phyloP scores from a whole-genome alignment of 139 green algal species.

The Desmodesmus armatus region DNA sequence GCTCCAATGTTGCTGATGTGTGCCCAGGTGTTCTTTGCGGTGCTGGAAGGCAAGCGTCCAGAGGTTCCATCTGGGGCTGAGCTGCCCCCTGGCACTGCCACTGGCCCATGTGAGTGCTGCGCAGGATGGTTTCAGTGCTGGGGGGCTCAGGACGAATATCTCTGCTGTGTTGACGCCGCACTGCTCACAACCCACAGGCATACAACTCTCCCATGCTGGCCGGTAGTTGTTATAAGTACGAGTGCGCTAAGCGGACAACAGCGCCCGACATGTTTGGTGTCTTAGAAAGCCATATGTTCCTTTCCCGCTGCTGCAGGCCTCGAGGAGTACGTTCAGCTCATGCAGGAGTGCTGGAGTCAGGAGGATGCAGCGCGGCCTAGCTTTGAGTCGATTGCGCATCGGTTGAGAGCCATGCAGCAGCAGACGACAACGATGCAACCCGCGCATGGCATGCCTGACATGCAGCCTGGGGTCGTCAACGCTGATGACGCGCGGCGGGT shows the following conservation, averaged over 20 bases:
- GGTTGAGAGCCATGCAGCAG: conserved; percentile 39
- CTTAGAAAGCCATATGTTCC: background rate
- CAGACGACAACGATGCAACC: too few species aligned
- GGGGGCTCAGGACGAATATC: background rate
- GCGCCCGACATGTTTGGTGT: background rate
- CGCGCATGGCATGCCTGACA: conserved; percentile 18
- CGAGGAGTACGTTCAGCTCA: conserved; percentile 27
- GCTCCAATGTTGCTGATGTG: conserved; percentile 5
- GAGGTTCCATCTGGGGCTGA: background rate
- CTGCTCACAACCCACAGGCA: background rate
- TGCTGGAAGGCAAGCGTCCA: background rate
- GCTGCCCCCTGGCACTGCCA: conserved; percentile 27
- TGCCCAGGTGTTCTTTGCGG: conserved; percentile 12
- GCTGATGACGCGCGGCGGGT: too few species aligned
- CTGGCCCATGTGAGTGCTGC: conserved; percentile 23
- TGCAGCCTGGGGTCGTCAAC: too few species aligned
- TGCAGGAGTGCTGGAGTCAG: conserved; percentile 38
- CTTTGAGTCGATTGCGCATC: conserved; percentile 32
- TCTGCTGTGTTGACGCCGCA: background rate
- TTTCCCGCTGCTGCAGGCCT: background rate
- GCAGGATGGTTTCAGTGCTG: background rate
- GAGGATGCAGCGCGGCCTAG: background rate
- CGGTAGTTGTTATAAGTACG: background rate
- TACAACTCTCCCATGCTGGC: background rate
- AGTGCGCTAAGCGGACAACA: background rate